Base-by-base conservation (phyloP, 2,329 filamentous ascomycete species). In the Cordyceps tenuipes region DNA sequence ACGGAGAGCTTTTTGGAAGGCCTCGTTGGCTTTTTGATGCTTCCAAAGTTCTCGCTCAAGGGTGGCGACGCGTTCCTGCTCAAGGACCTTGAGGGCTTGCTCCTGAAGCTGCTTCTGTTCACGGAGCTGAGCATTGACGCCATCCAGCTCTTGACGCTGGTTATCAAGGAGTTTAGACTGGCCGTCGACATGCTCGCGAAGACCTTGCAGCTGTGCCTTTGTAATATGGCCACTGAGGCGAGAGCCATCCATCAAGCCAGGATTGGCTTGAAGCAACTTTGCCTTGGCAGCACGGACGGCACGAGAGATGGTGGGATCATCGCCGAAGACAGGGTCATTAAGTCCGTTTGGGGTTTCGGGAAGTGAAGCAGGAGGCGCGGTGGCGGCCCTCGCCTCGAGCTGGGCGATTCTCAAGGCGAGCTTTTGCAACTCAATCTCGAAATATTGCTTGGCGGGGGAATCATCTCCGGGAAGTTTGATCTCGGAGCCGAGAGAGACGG, bases 21-120 rank as follows among this genome's bases (percentile, higher is more conserved):
- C 95, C 74, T 96, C 87, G 74, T 99, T 99, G 70, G 95, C 94
- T 76, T 97, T 94, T 72, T 96, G 92, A 70, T 97, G 92, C 76
- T 97, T 97, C 79, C 89, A 91, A 62, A 99, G 81, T 75, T 99
- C 94, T 62, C 93, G 85, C 76, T 97, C 93, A 46, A 97, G 81
- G 41, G 90, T 87, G 58, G 90, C 88, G 64, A 97, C 93, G 66
- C 94, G 91, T 72, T 91, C 87, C 65, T 89, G 85, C 73, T 96
- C 91, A 57, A 96, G 87, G 63, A 88, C 84, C 66, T 88, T 87
- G 60, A 96, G 85, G 36, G 90, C 89, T 69, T 86, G 84, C 73
- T 92, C 89, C 70, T 95, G 91, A 64, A 91, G 83, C 69, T 88
- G 86, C 73, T 94, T 90, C 71, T 96, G 91, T 74, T 92, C 85